phyloP scores from a whole-genome alignment of 352 stramenopile genomes.

The Phytophthora palmivora region DNA sequence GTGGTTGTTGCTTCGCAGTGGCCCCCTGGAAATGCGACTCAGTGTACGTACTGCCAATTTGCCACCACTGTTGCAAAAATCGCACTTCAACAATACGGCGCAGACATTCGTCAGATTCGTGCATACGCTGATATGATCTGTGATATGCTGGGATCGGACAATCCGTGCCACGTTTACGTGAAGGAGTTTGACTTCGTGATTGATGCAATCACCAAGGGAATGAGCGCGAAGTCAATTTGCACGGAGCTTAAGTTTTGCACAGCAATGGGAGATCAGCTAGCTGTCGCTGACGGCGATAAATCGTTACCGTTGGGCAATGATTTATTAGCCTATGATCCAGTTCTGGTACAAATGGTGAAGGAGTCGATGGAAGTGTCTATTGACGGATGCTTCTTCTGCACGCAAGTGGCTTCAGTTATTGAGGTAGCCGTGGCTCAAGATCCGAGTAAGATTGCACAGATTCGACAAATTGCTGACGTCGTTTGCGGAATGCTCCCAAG shows the following conservation, averaged over 20 bases:
- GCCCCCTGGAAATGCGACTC: conserved; percentile 45
- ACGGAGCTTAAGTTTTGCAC: conserved; percentile 63
- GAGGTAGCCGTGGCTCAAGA: conserved; percentile 65
- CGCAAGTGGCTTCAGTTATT: conserved; percentile 62
- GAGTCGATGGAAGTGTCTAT: conserved; percentile 43
- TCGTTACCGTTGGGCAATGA: conserved; percentile 4
- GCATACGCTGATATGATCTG: conserved; percentile 81
- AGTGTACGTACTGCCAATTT: conserved; percentile 73
- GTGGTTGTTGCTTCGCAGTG: conserved; percentile 36
- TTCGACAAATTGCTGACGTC: conserved; percentile 67
- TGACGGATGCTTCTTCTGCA: conserved; percentile 76
- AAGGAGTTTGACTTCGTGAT: conserved; percentile 73
- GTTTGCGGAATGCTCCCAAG: conserved; percentile 65
- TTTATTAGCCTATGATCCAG: conserved; percentile 33
- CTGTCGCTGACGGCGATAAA: conserved; percentile 13
- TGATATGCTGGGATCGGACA: conserved; percentile 67
- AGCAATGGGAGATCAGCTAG: conserved; percentile 7
- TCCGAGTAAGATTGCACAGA: conserved; percentile 56
- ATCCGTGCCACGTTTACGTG: conserved; percentile 72
- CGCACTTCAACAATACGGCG: conserved; percentile 59
- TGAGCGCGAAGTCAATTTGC: conserved; percentile 75
- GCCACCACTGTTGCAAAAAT: conserved; percentile 67
- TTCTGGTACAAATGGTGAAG: conserved; percentile 43
- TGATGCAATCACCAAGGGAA: conserved; percentile 65
- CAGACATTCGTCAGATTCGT: conserved; percentile 63